Base-by-base conservation (phyloP, 371 early-diverging fungal species). In the Mucor indicus region DNA sequence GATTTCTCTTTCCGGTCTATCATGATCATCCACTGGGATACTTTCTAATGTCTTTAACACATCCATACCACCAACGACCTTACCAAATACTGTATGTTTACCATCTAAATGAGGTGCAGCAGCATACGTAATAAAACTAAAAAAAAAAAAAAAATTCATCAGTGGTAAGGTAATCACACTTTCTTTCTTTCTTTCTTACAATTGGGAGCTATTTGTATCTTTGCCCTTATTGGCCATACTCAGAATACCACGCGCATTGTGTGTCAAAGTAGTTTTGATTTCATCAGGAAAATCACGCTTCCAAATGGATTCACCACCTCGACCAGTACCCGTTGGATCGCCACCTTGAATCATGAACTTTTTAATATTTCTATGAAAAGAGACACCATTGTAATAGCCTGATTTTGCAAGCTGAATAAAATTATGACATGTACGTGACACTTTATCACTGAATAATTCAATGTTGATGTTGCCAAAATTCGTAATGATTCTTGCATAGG, bases 311-410 rank as follows among this genome's bases (percentile, higher is more conserved):
- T 90, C 80, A 5, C 95, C 93, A 7, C 97, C 98, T 16, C 75
- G 72, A 12, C 96, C 96, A 3, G 87, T 89, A 1, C 98, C 95
- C 7, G 92, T 87, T 39, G 95, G 90, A 67, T 96, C 97, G 20
- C 96, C 98, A 19, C 95, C 95, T 78, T 96, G 96, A 16, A 95
- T 76, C 93, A 98, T 96, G 57, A 96, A 98, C 24, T 86, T 83
- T 47, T 81, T 83, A 53, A 98, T 96, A 37, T 77, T 81, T 44
- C 96, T 83, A 72, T 96, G 96, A 65, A 98, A 96, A 8, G 67
- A 62, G 13, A 76, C 75, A 25, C 75, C 68, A 44, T 91, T 84
- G 68, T 96, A 94, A 53, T 93, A 94, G 2, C 89, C 93, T 10
- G 70, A 40, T 63, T 87, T 88, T 1, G 93, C 86, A 36, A 96